Base-by-base conservation (phyloP, 805 yeast species). In the Candida sonorensis region DNA sequence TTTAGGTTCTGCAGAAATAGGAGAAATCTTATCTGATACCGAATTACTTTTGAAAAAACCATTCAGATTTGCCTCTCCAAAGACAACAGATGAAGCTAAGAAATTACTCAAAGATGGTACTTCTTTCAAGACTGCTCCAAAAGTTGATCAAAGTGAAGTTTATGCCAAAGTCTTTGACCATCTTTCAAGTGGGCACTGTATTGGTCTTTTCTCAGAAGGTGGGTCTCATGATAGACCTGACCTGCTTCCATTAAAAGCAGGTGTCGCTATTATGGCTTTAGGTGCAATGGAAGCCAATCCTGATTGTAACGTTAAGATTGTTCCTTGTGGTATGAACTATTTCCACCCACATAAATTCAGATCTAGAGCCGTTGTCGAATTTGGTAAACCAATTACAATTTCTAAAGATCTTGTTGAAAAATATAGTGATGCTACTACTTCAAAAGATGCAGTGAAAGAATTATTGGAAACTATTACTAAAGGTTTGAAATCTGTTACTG, bases 191-290 rank as follows among this genome's bases (percentile, higher is more conserved):
- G 87, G 92, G 26, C 75, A 83, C 35, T 84, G 94, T 41, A 61
- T 92, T 22, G 97, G 97, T 9, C 84, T 92, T 27, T 92, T 87
- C 62, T 97, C 98, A 7, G 98, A 92, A 64, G 98, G 98, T 37
- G 98, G 98, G 1, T 86, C 96, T 10, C 98, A 90, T 51, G 98
- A 90, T 56, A 69, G 98, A 44, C 78, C 97, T 0, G 94, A 86
- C 41, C 60, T 90, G 45, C 67, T 90, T 31, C 98, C 98, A 0
- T 64, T 90, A 45, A 90, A 92, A 53, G 96, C 97, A 1, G 98
- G 98, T 41, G 97, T 92, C 7, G 96, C 96, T 3, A 82, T 90
- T 35, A 92, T 90, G 97, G 98, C 97, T 0, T 66, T 92, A 19
- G 98, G 97, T 7, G 92, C 97, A 8, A 74, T 88, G 76, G 82